Percentiles rank a stretch among this genome's conserved stretches.
These are phyloP conservation scores for Linnemannia hyalina DNA, from an alignment of 192 early-diverging fungal species.

Conservation along the genomic window DNA sequence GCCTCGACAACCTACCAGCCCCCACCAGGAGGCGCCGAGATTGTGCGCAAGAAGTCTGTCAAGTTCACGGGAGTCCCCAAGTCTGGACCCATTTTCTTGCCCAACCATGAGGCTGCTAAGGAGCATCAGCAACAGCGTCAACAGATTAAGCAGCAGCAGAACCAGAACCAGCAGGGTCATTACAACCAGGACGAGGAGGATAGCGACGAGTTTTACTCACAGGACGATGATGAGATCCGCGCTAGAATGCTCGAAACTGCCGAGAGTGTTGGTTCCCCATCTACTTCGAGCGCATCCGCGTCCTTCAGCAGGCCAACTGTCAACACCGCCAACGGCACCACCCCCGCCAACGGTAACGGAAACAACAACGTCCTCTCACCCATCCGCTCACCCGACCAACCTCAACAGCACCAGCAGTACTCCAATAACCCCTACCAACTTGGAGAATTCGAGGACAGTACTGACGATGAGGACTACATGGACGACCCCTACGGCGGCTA, in stretches of 20 bases:
- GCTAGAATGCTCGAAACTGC: neutral
- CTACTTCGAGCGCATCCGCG: neutral
- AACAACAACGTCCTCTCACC: constrained; percentile 8
- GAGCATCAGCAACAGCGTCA: constrained; percentile 48
- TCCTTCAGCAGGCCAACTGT: constrained; percentile 14
- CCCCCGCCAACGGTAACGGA: no score
- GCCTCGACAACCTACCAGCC: constrained; percentile 1
- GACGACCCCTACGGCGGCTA: neutral
- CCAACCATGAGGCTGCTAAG: constrained; percentile 43
- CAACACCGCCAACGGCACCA: neutral
- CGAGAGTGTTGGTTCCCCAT: neutral
- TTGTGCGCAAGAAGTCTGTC: constrained; percentile 49
- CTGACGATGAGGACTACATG: neutral
- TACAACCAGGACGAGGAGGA: neutral
- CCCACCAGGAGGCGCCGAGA: constrained; percentile 6
- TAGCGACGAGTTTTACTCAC: neutral
- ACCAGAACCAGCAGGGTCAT: neutral
- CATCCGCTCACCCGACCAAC: constrained; percentile 18
- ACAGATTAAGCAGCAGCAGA: constrained; percentile 12
- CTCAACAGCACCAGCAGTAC: neutral
- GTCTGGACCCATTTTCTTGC: constrained; percentile 43
- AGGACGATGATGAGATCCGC: neutral
- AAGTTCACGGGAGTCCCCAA: constrained; percentile 46
- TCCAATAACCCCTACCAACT: neutral
- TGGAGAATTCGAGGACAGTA: neutral